Conservation (phyloP, 2,329 filamentous ascomycete species). For the Diaporthe batatas region DNA sequence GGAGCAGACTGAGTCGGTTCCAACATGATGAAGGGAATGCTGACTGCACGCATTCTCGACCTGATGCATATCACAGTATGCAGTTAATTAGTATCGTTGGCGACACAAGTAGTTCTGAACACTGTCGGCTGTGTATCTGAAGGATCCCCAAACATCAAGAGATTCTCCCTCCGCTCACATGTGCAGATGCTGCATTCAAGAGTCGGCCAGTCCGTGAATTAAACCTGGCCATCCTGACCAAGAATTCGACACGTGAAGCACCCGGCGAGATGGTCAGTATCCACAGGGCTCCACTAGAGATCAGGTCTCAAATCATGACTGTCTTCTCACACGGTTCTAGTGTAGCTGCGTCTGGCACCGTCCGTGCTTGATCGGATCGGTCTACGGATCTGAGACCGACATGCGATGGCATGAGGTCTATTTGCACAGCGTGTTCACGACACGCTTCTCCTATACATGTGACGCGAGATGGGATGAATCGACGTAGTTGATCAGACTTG, state of each 20-base stretch:
- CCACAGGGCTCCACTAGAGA: constrained; percentile 2
- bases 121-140: not conserved
- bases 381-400: too few relatives aligned
- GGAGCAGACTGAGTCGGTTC: not conserved
- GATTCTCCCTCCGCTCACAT: not conserved
- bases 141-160: not conserved
- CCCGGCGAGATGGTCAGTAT: not conserved
- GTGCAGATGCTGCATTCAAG: not conserved
- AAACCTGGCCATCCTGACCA: not conserved
- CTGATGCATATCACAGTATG: not conserved
- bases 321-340: not conserved
- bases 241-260: not conserved
- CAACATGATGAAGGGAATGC: not conserved
- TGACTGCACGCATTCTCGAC: not conserved
- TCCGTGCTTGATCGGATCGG: not conserved
- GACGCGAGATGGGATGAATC: not conserved
- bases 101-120: not conserved
- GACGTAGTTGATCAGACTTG: not conserved
- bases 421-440: not conserved
- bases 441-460: too few relatives aligned
- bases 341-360: not conserved
- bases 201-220: not conserved
- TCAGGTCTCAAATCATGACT: not conserved
- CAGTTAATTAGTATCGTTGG: not conserved
- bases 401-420: not conserved